A percentile compares a stretch with the other conserved stretches of the same genome.
These are phyloP conservation scores for Phytophthora capsici DNA, from an alignment of 352 stramenopile genomes.

Conservation along the genomic window DNA sequence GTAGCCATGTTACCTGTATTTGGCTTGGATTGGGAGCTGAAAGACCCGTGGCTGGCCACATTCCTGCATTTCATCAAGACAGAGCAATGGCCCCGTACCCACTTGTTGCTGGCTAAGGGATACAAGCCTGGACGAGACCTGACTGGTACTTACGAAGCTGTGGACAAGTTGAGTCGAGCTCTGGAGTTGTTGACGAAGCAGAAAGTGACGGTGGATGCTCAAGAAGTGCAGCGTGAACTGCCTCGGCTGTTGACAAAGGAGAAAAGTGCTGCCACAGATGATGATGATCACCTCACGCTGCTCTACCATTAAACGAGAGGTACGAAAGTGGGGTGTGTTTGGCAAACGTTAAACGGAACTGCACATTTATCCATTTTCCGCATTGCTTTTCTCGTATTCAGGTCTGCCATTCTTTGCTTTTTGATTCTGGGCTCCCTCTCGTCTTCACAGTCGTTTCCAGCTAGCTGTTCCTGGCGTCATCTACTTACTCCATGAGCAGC, in stretches of 20 bases:
- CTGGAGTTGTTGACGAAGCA: constrained; percentile 43
- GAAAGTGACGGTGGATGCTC: constrained; percentile 42
- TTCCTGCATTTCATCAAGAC: constrained; percentile 64
- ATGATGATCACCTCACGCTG: constrained; percentile 43
- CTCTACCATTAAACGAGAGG: constrained; percentile 56
- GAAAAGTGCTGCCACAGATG: constrained; percentile 20
- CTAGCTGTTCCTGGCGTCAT: constrained; percentile 30
- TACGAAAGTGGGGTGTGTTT: constrained; percentile 9
- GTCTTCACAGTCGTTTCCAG: constrained; percentile 23
- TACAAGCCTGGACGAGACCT: constrained; percentile 66
- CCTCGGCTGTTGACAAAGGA: constrained; percentile 40
- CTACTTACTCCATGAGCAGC: constrained; percentile 77
- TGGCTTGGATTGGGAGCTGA: constrained; percentile 58
- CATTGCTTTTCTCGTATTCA: constrained; percentile 36
- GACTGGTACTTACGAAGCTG: constrained; percentile 56
- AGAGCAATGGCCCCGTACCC: constrained; percentile 52
- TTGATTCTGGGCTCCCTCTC: constrained; percentile 27
- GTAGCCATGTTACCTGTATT: constrained; percentile 22
- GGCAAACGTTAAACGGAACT: constrained; percentile 18
- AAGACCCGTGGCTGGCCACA: constrained; percentile 53
- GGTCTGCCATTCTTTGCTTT: constrained; percentile 37
- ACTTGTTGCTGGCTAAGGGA: constrained; percentile 66
- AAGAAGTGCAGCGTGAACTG: constrained; percentile 40
- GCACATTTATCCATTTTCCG: constrained; percentile 38
- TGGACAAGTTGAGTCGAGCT: constrained; percentile 44